These are phyloP conservation scores for Naematelia encephala DNA, from an alignment of 768 basidiomycete genomes.

Conservation along the genomic window DNA sequence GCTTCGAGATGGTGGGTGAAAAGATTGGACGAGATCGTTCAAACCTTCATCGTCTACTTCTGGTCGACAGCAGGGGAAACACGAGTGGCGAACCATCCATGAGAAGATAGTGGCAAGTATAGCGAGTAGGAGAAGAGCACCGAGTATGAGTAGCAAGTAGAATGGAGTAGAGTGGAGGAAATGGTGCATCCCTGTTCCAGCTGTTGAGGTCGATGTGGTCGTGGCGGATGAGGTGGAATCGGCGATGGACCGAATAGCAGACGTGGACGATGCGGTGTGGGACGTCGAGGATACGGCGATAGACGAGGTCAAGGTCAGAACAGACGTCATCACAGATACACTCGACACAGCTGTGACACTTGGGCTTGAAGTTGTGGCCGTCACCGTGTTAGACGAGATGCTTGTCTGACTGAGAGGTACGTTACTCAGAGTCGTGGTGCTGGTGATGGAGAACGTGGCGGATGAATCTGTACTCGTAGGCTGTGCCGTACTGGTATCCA, in stretches of 20 bases:
- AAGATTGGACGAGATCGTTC: slow-evolving; percentile 17
- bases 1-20: slow-evolving; percentile 5
- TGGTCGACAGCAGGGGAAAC: slow-evolving; percentile 7
- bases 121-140: slow-evolving; percentile 22
- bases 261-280: not conserved
- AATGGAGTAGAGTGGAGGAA: slow-evolving; percentile 24
- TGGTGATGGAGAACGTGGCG: no score
- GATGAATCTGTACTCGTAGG: no score
- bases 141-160: slow-evolving; percentile 24
- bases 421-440: no score
- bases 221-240: slow-evolving; percentile 1
- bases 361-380: not conserved
- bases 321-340: not conserved
- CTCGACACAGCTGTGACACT: not conserved
- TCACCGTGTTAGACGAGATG: not conserved
- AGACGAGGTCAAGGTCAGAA: no score
- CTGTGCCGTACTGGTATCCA: no score
- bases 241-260: slow-evolving; percentile 1
- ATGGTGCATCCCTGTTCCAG: slow-evolving; percentile 7
- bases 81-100: slow-evolving; percentile 17
- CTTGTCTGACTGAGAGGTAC: not conserved
- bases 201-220: not conserved
- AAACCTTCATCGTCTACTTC: slow-evolving; percentile 21
- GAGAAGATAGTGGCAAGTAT: slow-evolving; percentile 25
- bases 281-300: slow-evolving; percentile 2